A percentile compares a stretch with the other conserved stretches of the same genome.
Evolutionary conservation across 768 basidiomycete genomes (phyloP).

Genomic region (Chalciporus pseudorubinellus): DNA sequence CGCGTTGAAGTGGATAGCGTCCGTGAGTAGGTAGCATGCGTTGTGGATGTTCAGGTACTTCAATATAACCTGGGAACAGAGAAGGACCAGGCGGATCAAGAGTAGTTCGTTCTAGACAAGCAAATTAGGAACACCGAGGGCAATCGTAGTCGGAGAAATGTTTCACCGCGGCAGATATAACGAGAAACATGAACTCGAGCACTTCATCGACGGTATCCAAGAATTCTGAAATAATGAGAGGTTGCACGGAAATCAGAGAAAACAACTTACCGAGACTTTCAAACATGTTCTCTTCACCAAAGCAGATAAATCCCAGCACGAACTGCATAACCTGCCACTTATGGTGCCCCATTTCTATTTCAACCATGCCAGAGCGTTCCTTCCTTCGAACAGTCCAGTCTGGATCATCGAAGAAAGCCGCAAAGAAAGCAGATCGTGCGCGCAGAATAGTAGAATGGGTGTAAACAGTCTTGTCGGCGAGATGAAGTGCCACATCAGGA

Average conservation of each 20-base stretch:
- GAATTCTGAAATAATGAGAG: conserved; percentile 47
- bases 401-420: conserved; percentile 74
- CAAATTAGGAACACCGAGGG: not conserved
- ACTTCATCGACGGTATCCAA: conserved; percentile 65
- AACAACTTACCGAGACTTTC: conserved; percentile 56
- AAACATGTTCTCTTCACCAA: conserved; percentile 72
- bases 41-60: conserved; percentile 68
- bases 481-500: conserved; percentile 69
- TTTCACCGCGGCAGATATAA: conserved; percentile 81
- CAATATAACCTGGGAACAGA: conserved; percentile 79
- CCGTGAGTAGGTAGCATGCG: conserved; percentile 73
- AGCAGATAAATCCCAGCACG: conserved; percentile 75
- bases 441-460: conserved; percentile 78
- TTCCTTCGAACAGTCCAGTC: conserved; percentile 77
- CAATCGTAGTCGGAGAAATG: not conserved
- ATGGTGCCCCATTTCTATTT: conserved; percentile 71
- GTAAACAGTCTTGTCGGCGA: conserved; percentile 63
- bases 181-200: conserved; percentile 82
- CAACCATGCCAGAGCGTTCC: conserved; percentile 49
- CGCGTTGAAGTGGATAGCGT: conserved; percentile 79
- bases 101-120: conserved; percentile 74
- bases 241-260: not conserved
- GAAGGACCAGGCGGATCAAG: conserved; percentile 76
- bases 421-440: conserved; percentile 80
- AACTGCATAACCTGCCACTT: conserved; percentile 71